Evolutionary conservation across 1,284 basidiomycete genomes (phyloP).

Genomic region (Hymenochaete sp.): DNA sequence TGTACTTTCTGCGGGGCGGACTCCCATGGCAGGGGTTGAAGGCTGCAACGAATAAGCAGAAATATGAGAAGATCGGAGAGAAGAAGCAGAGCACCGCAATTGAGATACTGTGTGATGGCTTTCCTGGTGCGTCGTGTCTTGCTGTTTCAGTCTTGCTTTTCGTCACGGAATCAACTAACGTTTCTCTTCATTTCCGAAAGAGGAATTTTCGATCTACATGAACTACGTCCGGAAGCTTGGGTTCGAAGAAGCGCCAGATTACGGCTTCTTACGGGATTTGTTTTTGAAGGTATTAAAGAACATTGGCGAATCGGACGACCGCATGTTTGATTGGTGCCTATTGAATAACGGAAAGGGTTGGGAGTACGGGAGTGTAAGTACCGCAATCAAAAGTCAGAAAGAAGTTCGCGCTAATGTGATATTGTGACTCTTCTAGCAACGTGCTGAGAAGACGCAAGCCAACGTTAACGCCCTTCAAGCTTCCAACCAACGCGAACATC

Average conservation of each 20-base stretch:
- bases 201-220: conserved; percentile 96
- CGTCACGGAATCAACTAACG: conserved; percentile 23
- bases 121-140: conserved; percentile 66
- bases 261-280: conserved; percentile 92
- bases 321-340: conserved; percentile 95
- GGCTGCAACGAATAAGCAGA: conserved; percentile 96
- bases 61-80: conserved; percentile 97
- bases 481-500: conserved; percentile 46
- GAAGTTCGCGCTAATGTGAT: neutral
- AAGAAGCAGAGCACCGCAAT: conserved; percentile 96
- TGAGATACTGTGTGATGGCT: conserved; percentile 89
- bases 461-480: conserved; percentile 39
- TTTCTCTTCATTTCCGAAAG: conserved; percentile 32
- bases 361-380: conserved; percentile 69
- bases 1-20: conserved; percentile 93
- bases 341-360: conserved; percentile 85
- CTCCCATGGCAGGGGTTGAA: conserved; percentile 94
- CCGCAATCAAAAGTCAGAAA: too few species aligned
- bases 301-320: conserved; percentile 84
- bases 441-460: conserved; percentile 34
- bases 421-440: conserved; percentile 5
- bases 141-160: conserved; percentile 5
- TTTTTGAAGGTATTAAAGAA: conserved; percentile 91
- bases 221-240: conserved; percentile 95
- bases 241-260: conserved; percentile 95